Base-by-base conservation (phyloP, 1,284 basidiomycete genomes). In the Boletus sp. region DNA sequence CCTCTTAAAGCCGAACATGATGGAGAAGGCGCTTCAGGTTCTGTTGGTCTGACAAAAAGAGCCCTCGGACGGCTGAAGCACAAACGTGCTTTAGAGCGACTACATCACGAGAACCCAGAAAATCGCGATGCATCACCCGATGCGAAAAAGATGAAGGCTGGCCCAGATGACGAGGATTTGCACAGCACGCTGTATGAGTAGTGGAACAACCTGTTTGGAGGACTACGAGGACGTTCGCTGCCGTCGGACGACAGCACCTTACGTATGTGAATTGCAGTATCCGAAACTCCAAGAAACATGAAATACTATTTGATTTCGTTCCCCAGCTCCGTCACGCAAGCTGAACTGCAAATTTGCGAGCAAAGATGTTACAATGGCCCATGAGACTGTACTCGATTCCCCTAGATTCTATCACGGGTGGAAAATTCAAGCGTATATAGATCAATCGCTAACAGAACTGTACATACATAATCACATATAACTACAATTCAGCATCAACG, bases 1-100 rank as follows among this genome's bases (percentile, higher is more conserved):
- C 17, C 30, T 30, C 12, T 2, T 2, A 42, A 51, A n/a, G 53
- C 53, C 26, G 46, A 55, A 13, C 54, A 48, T 4, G 40, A 27
- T 4, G 60, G 48, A 33, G 61, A 52, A 20, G 41, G 44, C 12
- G 34, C 52, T 36, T 45, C 54, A 2, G 19, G 8, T 39, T 14
- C 40, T 19, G 50, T 59, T 9, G 52, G 54, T 49, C 47, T 64
- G 39, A 69, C 65, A 36, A 72, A 74, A 58, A 75, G 74, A 54
- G 71, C 72, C 20, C 63, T 75, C 4, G 79, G 78, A 20, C 67
- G 77, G 32, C 60, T 78, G 50, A 80, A 77, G 61, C 73, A 71
- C 46, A 81, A 78, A 57, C 57, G 44, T 14, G 69, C 69, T 2
- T 42, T 68, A 41, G 29, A 51, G 22, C 53, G 43, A 33, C 41